phyloP scores from a whole-genome alignment of 345 rosid genomes.

The Abelmoschus esculentus region DNA sequence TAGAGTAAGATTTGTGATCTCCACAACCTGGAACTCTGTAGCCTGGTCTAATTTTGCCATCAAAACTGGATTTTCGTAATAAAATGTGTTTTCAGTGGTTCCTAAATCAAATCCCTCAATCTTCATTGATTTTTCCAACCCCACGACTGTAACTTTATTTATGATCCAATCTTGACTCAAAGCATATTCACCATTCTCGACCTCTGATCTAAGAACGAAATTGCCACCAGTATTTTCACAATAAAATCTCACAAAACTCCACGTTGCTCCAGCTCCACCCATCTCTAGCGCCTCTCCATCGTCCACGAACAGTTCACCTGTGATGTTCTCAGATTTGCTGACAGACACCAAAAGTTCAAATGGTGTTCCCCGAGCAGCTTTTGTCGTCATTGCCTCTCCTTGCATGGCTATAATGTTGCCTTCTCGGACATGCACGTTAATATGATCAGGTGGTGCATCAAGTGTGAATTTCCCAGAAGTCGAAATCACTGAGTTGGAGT shows the following conservation, averaged over 20 bases:
- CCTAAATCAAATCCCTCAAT: slow-evolving; percentile 22
- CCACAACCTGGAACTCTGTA: slow-evolving; percentile 24
- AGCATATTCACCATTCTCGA: slow-evolving; percentile 47
- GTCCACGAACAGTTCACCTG: slow-evolving; percentile 53
- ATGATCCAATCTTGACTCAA: slow-evolving; percentile 40
- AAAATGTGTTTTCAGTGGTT: slow-evolving; percentile 4
- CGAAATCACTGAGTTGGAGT: slow-evolving; percentile 32
- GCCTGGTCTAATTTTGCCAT: slow-evolving; percentile 12
- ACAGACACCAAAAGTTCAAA: slow-evolving; percentile 46
- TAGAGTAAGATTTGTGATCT: slow-evolving; percentile 23
- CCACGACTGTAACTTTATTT: slow-evolving; percentile 44
- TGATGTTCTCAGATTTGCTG: slow-evolving; percentile 29
- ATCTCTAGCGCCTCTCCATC: slow-evolving; percentile 51
- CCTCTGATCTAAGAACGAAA: slow-evolving; percentile 28
- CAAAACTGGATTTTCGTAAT: neutral
- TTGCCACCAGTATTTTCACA: slow-evolving; percentile 20
- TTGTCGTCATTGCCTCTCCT: slow-evolving; percentile 56
- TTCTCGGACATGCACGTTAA: slow-evolving; percentile 53
- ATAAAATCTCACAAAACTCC: slow-evolving; percentile 45
- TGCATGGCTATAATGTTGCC: slow-evolving; percentile 66
- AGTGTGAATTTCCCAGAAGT: slow-evolving; percentile 36
- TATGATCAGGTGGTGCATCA: slow-evolving; percentile 44
- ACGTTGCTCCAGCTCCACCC: slow-evolving; percentile 44
- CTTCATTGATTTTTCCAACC: slow-evolving; percentile 25
- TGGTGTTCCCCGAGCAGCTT: slow-evolving; percentile 42